These are phyloP conservation scores for Termitomyces bulborhizus DNA, from an alignment of 768 basidiomycete species.

Conservation along the genomic window DNA sequence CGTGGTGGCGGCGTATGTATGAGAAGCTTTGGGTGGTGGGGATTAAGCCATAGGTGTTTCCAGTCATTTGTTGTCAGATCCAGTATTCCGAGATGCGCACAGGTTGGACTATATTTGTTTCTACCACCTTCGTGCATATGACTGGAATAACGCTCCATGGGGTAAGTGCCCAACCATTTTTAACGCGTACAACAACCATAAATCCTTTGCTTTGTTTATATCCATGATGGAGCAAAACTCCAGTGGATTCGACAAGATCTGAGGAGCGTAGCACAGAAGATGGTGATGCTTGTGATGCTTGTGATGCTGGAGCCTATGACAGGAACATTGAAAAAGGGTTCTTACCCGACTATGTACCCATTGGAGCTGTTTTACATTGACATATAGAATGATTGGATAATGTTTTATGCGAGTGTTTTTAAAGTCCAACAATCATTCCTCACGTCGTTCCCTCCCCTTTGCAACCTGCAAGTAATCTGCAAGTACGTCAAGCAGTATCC, in stretches of 20 bases:
- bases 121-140: slow-evolving; percentile 89
- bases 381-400: too few relatives aligned
- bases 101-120: slow-evolving; percentile 85
- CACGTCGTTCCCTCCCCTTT: too few relatives aligned
- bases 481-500: too few relatives aligned
- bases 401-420: too few relatives aligned
- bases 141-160: slow-evolving; percentile 77
- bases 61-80: not conserved
- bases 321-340: too few relatives aligned
- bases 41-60: slow-evolving; percentile 61
- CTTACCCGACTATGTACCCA: too few relatives aligned
- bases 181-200: too few relatives aligned
- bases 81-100: not conserved
- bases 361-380: too few relatives aligned
- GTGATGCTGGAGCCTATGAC: slow-evolving; percentile 45
- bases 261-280: slow-evolving; percentile 28
- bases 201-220: slow-evolving; percentile 37
- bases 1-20: slow-evolving; percentile 82
- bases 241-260: slow-evolving; percentile 59
- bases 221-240: slow-evolving; percentile 64
- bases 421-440: too few relatives aligned
- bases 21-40: slow-evolving; percentile 74
- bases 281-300: slow-evolving; percentile 55
- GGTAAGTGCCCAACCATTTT: slow-evolving; percentile 23
- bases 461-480: too few relatives aligned